Evolutionary conservation across 2,329 filamentous ascomycete genomes (phyloP), one percentile per base, ranked within the genome.

Genomic region (Aspergillus luchuensis): DNA sequence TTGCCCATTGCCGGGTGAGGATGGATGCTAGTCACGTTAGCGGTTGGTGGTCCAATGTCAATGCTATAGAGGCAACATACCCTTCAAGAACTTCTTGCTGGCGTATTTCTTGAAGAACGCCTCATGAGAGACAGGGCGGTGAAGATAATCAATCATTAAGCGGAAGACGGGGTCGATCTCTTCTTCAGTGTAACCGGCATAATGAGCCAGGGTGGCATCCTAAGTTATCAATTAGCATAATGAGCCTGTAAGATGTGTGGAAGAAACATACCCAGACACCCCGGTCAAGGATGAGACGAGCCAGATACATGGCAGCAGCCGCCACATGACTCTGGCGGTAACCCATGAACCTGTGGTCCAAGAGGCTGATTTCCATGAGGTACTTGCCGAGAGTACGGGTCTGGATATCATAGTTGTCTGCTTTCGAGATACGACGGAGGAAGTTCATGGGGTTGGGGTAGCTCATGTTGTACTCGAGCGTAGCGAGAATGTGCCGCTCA

Each of bases 371-470:
- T 82, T 99, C 95, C 81, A 97, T 92, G 51, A 99, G 84, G 77
- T 98, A 99, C 81, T 99, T 99, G 77, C 92, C 95, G 62, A 99
- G 87, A 50, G 95, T 99, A 71, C 95, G 91, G 63, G 93, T 97
- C 78, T 97, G 92, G 72, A 98, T 97, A 78, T 99, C 94, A 80
- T 99, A 99, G 83, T 96, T 95, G 81, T 99, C 96, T 72, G 95
- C 96, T 84, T 99, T 99, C 63, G 94, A 98, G 78, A 99, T 97
- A 68, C 96, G 91, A 66, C 95, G 91, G 63, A 99, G 87, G 82
- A 99, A 99, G 85, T 99, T 99, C 95, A 99, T 99, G 21, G 95
- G 95, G 80, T 99, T 99, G 59, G 95, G 95, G 74, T 97, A 99
- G 82, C 93, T 97, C 66, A 99, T 87, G 75, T 99, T 94, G 77